phyloP scores from a whole-genome alignment of 208 protist genomes.

The Acanthamoeba royreba region DNA sequence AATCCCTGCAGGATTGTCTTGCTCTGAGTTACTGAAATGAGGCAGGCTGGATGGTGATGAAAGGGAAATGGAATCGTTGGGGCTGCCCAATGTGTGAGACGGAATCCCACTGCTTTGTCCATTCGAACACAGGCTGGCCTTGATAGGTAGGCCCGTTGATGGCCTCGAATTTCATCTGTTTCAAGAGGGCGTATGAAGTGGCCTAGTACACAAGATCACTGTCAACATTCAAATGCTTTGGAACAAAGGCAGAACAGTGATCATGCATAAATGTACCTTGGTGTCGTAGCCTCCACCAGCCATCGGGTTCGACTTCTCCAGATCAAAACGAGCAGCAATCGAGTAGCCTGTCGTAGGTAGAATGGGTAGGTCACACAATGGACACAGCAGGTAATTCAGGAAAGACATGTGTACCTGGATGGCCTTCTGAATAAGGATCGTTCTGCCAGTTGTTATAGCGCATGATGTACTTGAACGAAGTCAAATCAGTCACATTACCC shows the following conservation, averaged over 20 bases:
- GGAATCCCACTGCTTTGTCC: not conserved
- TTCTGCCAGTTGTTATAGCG: conserved; percentile 59
- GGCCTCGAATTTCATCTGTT: not conserved
- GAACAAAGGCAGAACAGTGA: no score
- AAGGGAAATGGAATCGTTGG: conserved; percentile 41
- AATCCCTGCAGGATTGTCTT: no score
- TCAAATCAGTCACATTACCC: conserved; percentile 47
- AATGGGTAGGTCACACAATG: no score
- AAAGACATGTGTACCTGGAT: conserved; percentile 6
- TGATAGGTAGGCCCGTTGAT: conserved; percentile 53
- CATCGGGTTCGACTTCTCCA: not conserved
- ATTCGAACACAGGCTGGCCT: conserved; percentile 40
- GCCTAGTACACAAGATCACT: not conserved
- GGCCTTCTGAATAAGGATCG: conserved; percentile 54
- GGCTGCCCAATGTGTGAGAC: conserved; percentile 50
- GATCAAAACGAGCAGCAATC: conserved; percentile 54
- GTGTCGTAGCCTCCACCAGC: conserved; percentile 60
- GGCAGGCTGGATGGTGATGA: conserved; percentile 31
- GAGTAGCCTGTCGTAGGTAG: not conserved
- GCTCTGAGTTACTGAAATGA: no score
- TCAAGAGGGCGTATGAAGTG: not conserved
- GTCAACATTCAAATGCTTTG: not conserved
- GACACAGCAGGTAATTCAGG: no score
- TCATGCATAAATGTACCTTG: conserved; percentile 17
- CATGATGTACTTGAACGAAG: conserved; percentile 52